Percentiles rank a stretch among this genome's conserved stretches.
phyloP scores from a whole-genome alignment of 2,329 filamentous ascomycete species.

The Monilinia vaccinii-corymbosi region DNA sequence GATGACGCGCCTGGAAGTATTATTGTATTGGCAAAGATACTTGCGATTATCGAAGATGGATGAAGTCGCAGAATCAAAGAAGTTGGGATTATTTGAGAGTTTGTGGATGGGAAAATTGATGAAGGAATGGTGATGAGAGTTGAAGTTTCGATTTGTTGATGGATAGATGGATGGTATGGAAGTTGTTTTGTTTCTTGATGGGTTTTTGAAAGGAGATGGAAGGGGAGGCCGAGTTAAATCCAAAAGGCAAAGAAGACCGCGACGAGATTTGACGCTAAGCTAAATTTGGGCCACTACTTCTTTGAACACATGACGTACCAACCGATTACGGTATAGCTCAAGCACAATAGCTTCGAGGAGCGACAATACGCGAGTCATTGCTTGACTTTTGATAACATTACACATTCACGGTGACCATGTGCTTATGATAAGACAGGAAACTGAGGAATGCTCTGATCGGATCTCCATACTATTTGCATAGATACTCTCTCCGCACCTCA shows the following conservation, averaged over 20 bases:
- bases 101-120: background rate
- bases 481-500: background rate
- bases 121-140: background rate
- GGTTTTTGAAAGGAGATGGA: slow-evolving; percentile 1
- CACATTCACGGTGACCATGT: background rate
- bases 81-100: background rate
- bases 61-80: slow-evolving; percentile 6
- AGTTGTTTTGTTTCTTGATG: slow-evolving; percentile 14
- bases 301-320: background rate
- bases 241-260: background rate
- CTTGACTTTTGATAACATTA: background rate
- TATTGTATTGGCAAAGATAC: slow-evolving; percentile 18
- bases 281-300: background rate
- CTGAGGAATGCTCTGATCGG: background rate
- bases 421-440: no score
- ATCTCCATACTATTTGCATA: background rate
- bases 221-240: slow-evolving; percentile 4
- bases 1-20: slow-evolving; percentile 6
- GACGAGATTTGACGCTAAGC: background rate
- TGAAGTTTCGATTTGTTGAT: background rate
- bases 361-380: background rate
- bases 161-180: slow-evolving; percentile 7
- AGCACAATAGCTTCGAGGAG: background rate
- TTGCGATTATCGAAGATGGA: slow-evolving; percentile 24
- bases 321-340: background rate